Percentiles rank a stretch among this genome's conserved stretches.
Conservation (phyloP, 495 filamentous ascomycete species). For the Penicillium egyptiacum region DNA sequence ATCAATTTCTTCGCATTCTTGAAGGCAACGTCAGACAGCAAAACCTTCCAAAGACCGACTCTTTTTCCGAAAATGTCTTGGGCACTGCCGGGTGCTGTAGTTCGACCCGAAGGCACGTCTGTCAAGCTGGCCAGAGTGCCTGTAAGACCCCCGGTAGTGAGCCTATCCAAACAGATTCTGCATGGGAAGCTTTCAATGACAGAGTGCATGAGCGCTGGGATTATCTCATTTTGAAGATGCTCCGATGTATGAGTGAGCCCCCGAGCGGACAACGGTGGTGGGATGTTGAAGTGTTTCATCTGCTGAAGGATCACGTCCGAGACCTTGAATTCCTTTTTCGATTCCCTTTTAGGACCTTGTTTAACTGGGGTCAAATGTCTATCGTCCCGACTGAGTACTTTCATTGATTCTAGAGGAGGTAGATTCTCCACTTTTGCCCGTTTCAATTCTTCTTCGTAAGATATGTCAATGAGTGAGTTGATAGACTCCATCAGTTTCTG, state of each 20-base stretch:
- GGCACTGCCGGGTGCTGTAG: not conserved
- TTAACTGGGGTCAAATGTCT: conserved; percentile 12
- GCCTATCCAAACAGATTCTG: conserved; percentile 16
- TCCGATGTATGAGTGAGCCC: conserved; percentile 10
- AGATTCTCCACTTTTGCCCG: not conserved
- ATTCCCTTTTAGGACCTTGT: not conserved
- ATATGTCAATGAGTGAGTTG: not conserved
- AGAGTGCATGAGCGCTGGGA: conserved; percentile 11
- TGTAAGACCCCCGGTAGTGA: not conserved
- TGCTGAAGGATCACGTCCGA: not conserved
- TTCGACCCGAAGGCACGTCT: not conserved
- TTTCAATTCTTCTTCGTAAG: not conserved
- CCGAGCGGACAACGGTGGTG: not conserved
- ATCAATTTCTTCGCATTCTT: conserved; percentile 20
- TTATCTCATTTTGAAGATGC: conserved; percentile 8
- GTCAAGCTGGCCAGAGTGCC: not conserved
- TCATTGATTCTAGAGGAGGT: conserved; percentile 14
- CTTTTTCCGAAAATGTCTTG: conserved; percentile 29
- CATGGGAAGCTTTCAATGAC: conserved; percentile 25
- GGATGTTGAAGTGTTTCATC: not conserved
- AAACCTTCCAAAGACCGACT: conserved; percentile 43
- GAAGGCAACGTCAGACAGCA: conserved; percentile 36
- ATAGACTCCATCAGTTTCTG: conserved; percentile 2
- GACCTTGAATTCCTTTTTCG: conserved; percentile 6
- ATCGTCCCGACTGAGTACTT: conserved; percentile 9